Evolutionary conservation across 2,329 filamentous ascomycete species (phyloP).

Genomic region (Fusarium sp.): DNA sequence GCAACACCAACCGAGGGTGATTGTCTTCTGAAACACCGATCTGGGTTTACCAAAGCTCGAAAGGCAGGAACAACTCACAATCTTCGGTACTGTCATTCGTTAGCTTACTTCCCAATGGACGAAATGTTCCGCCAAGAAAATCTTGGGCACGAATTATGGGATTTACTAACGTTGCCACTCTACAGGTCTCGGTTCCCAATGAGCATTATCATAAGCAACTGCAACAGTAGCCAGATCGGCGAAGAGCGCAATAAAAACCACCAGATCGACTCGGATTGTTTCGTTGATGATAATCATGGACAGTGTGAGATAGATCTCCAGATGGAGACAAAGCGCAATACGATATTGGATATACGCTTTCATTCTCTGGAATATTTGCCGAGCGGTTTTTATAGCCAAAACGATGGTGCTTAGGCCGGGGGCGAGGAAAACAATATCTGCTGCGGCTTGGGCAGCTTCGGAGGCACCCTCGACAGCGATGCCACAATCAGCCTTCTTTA

Average conservation of each 20-base stretch:
- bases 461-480: conserved; percentile 22
- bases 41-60: too few relatives aligned
- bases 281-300: conserved; percentile 31
- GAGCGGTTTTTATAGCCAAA: background rate
- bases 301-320: conserved; percentile 11
- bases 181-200: conserved; percentile 13
- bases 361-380: conserved; percentile 23
- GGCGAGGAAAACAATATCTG: conserved; percentile 18
- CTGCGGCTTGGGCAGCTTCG: conserved; percentile 18
- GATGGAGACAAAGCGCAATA: conserved; percentile 12
- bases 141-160: too few relatives aligned
- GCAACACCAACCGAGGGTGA: too few relatives aligned
- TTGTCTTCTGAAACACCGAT: too few relatives aligned
- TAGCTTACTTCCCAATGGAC: too few relatives aligned
- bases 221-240: too few relatives aligned
- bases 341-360: conserved; percentile 30
- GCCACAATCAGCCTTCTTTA: conserved; percentile 18
- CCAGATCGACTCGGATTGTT: conserved; percentile 8
- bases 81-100: background rate
- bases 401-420: background rate
- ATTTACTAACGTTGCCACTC: background rate
- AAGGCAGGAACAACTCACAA: background rate
- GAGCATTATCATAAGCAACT: conserved; percentile 28
- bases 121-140: too few relatives aligned
- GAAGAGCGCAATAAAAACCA: too few relatives aligned